These are phyloP conservation scores for Halenospora varia DNA, from an alignment of 495 filamentous ascomycete species.

Conservation along the genomic window DNA sequence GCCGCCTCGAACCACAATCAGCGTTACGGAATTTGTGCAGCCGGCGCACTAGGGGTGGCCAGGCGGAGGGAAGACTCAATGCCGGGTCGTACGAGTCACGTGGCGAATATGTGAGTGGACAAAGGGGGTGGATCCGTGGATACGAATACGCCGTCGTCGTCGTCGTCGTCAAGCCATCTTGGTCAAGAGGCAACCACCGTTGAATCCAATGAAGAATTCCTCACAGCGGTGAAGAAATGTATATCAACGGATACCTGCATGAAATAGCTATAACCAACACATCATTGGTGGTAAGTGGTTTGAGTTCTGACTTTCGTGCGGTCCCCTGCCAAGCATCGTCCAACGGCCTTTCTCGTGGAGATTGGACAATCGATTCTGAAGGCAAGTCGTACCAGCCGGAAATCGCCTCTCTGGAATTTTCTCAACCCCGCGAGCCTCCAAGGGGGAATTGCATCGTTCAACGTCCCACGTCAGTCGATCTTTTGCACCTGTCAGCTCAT, in stretches of 20 bases:
- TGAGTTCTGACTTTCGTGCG: no score
- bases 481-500: slow-evolving; percentile 14
- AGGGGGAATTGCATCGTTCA: neutral
- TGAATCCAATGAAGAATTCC: neutral
- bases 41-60: neutral
- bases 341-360: neutral
- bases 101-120: neutral
- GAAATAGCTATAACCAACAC: neutral
- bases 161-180: no score
- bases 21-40: neutral
- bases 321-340: neutral
- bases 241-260: no score
- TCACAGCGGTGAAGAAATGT: no score
- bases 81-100: neutral
- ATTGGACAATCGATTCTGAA: neutral
- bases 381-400: slow-evolving; percentile 4
- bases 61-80: no score
- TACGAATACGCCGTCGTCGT: neutral
- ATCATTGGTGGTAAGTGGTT: neutral
- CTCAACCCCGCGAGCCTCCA: neutral
- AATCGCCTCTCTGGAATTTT: slow-evolving; percentile 3
- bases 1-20: slow-evolving; percentile 10
- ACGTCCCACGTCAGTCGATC: neutral
- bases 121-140: neutral
- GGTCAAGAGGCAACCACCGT: no score